Conservation (phyloP, 176 grass and related monocot genomes). For the Sorghum bicolor region DNA sequence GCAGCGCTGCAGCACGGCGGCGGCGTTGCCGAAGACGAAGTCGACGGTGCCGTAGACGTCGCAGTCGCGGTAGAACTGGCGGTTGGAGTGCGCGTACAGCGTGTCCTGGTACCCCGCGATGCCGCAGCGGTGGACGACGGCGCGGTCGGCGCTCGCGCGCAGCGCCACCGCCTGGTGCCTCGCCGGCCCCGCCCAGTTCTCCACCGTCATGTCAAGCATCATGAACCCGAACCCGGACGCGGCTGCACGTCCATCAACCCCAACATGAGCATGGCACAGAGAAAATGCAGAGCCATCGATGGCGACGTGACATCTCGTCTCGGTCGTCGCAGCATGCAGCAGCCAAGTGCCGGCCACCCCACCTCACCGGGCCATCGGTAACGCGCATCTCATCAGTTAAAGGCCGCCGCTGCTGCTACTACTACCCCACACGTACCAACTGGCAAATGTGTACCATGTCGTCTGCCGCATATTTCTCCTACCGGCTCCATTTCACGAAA, state of each 20-base stretch:
- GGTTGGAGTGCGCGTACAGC: slow-evolving; percentile 58
- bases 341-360: background rate
- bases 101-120: slow-evolving; percentile 71
- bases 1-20: slow-evolving; percentile 68
- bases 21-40: slow-evolving; percentile 69
- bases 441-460: background rate
- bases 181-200: slow-evolving; percentile 59
- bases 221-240: slow-evolving; percentile 53
- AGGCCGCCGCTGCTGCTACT: background rate
- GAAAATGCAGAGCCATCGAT: background rate
- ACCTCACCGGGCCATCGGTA: background rate
- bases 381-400: background rate
- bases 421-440: background rate
- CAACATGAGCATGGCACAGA: background rate
- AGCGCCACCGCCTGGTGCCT: slow-evolving; percentile 65
- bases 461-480: background rate
- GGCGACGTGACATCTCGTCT: background rate
- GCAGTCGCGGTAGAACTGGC: slow-evolving; percentile 54
- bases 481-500: too few relatives aligned
- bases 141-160: slow-evolving; percentile 44
- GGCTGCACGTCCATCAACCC: background rate
- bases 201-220: slow-evolving; percentile 61
- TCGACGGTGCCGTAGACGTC: slow-evolving; percentile 65
- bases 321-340: background rate
- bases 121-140: slow-evolving; percentile 57